Conservation (phyloP, 202 grass and related monocot species). For the Cymbopogon flexuosus region DNA sequence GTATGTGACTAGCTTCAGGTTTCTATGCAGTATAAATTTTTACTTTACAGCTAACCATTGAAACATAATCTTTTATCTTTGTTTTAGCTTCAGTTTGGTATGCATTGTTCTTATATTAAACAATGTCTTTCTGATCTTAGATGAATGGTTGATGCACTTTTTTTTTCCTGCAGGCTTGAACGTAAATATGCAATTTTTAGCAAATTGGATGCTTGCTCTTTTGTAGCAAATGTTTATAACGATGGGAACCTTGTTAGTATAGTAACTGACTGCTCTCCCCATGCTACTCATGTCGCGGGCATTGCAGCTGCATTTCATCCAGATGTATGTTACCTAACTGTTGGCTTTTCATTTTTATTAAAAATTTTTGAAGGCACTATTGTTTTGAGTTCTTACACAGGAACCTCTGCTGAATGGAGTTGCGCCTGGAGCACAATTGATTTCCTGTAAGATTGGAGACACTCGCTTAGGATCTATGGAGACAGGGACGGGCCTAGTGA, state of each 20-base stretch:
- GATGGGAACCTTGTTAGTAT: constrained; percentile 94
- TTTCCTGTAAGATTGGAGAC: constrained; percentile 99
- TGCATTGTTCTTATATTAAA: neutral
- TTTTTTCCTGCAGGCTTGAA: constrained; percentile 62
- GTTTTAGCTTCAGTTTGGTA: constrained; percentile 6
- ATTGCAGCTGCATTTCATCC: constrained; percentile 95
- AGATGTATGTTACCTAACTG: constrained; percentile 51
- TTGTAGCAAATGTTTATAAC: constrained; percentile 87
- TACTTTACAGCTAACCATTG: neutral
- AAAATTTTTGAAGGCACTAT: constrained; percentile 14
- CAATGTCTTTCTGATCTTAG: neutral
- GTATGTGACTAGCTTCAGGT: neutral
- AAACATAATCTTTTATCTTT: neutral
- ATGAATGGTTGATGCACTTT: constrained; percentile 13
- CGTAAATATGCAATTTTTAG: constrained; percentile 86
- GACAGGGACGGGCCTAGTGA: constrained; percentile 84
- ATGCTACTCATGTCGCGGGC: constrained; percentile 93
- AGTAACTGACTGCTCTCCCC: constrained; percentile 96
- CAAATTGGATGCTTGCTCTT: constrained; percentile 96
- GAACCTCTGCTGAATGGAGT: constrained; percentile 91
- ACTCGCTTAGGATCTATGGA: constrained; percentile 96
- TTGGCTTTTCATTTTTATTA: constrained; percentile 27
- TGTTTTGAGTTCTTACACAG: constrained; percentile 43
- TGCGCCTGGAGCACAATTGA: constrained; percentile 92
- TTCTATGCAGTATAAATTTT: constrained; percentile 16